phyloP scores from a whole-genome alignment of 164 flowering plant genomes.

The Liquidambar formosana region DNA sequence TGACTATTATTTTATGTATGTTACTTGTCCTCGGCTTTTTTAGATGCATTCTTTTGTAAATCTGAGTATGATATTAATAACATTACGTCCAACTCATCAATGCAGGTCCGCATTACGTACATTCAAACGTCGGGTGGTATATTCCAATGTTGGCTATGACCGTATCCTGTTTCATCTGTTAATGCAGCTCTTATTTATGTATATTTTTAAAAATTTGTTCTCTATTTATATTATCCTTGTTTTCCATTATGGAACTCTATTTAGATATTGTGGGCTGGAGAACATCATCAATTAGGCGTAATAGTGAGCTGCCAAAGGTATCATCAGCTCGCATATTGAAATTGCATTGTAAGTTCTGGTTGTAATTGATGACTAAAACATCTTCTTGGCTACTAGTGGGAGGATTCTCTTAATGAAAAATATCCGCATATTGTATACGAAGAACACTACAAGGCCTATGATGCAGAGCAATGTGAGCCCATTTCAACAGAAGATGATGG shows the following conservation, averaged over 20 bases:
- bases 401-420: slow-evolving; percentile 64
- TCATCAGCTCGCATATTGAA: neutral
- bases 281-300: slow-evolving; percentile 88
- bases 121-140: slow-evolving; percentile 82
- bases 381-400: slow-evolving; percentile 62
- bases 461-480: slow-evolving; percentile 36
- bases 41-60: neutral
- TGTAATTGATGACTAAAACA: neutral
- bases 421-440: slow-evolving; percentile 91
- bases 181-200: slow-evolving; percentile 9
- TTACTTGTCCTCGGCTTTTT: neutral
- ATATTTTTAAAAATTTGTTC: neutral
- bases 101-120: slow-evolving; percentile 81
- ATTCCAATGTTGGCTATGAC: slow-evolving; percentile 88
- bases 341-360: slow-evolving; percentile 1
- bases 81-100: neutral
- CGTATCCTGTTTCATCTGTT: slow-evolving; percentile 63
- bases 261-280: slow-evolving; percentile 98
- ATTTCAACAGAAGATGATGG: slow-evolving; percentile 36
- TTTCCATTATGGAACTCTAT: slow-evolving; percentile 30
- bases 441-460: slow-evolving; percentile 67
- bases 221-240: slow-evolving; percentile 11
- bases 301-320: slow-evolving; percentile 88
- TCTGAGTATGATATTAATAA: neutral
- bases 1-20: slow-evolving; percentile 71